Evolutionary conservation across 2,329 filamentous ascomycete genomes (phyloP), one percentile per base, ranked within the genome.

Genomic region (Apiospora marii): DNA sequence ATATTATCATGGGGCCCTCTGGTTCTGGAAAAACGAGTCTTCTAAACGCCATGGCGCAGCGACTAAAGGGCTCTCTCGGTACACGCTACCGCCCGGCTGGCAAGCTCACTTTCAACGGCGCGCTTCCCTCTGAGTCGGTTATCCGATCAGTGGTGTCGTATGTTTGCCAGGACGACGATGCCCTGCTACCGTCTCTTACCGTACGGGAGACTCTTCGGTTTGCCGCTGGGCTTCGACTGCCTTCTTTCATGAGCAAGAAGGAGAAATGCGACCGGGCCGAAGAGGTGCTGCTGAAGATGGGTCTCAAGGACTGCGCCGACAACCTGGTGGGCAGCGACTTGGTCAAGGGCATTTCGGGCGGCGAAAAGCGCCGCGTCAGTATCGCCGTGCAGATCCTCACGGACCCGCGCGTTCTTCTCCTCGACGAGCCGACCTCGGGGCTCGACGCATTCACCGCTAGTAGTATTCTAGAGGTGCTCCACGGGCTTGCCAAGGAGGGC

Each of bases 1-100:
- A 95, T 74, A 87, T 94, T 34, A 93, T 95, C 75, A 94, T 95
- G 92, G 93, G 93, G 0, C 93, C 93, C 0, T 94, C 92, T 0
- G 93, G 93, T 0, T 92, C 90, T 67, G 93, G 93, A 0, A 95
- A 95, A 80, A 94, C 92, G 0, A 93, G 92, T 0, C 84, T 94
- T 0, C 84, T 95, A 14, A 94, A 94, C 78, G 87, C 91, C 1
- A 92, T 95, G 88, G 92, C 93, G 0, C 83, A 90, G 3, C 86
- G 93, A 22, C 82, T 95, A 5, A 88, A 90, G 37, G 90, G 89
- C 72, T 90, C 89, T 1, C 75, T 90, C 3, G 85, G 87, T 1
- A 93, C 91, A 0, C 87, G 86, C 71, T 95, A 95, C 77, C 85
- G 83, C 5, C 84, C 88, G 3, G 85, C 84, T 6, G 93, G 93